phyloP scores from a whole-genome alignment of 768 basidiomycete genomes.

The Lentinula lateritia region DNA sequence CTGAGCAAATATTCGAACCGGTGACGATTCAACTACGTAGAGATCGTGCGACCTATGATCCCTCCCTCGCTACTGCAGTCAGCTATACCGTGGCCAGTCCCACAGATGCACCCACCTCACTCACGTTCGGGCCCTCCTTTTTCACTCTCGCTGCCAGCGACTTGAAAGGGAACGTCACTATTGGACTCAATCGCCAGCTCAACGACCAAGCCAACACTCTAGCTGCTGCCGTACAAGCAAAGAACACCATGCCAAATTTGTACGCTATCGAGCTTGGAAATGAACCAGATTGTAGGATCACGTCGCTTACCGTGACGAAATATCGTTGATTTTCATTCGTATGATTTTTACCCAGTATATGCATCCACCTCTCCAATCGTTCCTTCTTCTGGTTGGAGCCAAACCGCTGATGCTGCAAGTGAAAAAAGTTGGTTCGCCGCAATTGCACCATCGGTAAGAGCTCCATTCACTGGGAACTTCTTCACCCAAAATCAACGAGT shows the following conservation, averaged over 20 bases:
- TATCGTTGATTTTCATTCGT: neutral
- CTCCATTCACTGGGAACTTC: neutral
- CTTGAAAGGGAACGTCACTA: constrained; percentile 26
- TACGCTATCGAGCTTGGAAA: constrained; percentile 32
- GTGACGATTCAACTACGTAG: constrained; percentile 11
- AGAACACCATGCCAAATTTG: constrained; percentile 25
- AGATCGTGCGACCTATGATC: constrained; percentile 33
- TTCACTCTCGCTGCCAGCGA: constrained; percentile 23
- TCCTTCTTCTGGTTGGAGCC: constrained; percentile 25
- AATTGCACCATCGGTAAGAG: constrained; percentile 21
- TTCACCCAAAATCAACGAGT: neutral
- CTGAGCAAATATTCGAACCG: neutral
- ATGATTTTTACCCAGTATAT: constrained; percentile 18
- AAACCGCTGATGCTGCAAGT: constrained; percentile 23
- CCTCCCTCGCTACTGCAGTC: constrained; percentile 22
- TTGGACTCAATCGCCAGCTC: constrained; percentile 32
- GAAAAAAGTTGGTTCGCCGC: constrained; percentile 26
- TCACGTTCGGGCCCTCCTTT: constrained; percentile 27
- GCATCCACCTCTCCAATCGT: constrained; percentile 26
- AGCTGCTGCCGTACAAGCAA: constrained; percentile 24
- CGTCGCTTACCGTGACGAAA: neutral
- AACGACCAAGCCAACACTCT: constrained; percentile 29
- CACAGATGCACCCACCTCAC: constrained; percentile 25
- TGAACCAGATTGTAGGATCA: constrained; percentile 28
- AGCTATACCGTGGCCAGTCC: constrained; percentile 30